phyloP scores from a whole-genome alignment of 139 green algal species.

The Dunaliella primolecta region DNA sequence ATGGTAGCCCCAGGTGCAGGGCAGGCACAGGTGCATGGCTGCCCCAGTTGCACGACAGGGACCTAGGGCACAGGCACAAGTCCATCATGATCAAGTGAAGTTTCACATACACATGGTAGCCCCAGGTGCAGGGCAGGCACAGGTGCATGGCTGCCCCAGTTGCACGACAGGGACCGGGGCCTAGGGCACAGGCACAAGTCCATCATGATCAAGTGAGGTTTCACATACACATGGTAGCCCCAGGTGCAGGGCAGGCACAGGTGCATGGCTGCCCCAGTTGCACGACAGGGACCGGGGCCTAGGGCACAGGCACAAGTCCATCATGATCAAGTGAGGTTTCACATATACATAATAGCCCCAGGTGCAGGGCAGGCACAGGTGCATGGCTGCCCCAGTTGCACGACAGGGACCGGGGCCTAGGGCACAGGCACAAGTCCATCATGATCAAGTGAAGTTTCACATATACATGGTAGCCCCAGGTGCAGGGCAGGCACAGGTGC shows the following conservation, averaged over 20 bases:
- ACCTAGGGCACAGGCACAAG: too few relatives aligned
- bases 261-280: conserved; percentile 35
- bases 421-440: conserved; percentile 18
- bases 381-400: conserved; percentile 33
- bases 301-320: conserved; percentile 19
- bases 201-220: not conserved
- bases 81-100: too few relatives aligned
- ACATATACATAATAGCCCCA: too few relatives aligned
- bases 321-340: not conserved
- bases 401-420: conserved; percentile 33
- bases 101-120: too few relatives aligned
- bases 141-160: conserved; percentile 31
- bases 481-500: too few relatives aligned
- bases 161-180: conserved; percentile 31
- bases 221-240: too few relatives aligned
- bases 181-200: conserved; percentile 25
- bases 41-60: conserved; percentile 26
- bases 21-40: too few relatives aligned
- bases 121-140: too few relatives aligned
- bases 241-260: too few relatives aligned
- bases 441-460: not conserved
- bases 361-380: too few relatives aligned
- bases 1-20: too few relatives aligned
- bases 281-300: conserved; percentile 33
- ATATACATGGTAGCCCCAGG: too few relatives aligned